Percentiles rank a stretch among this genome's conserved stretches.
phyloP scores from a whole-genome alignment of 257 asterid genomes.

The Nicotiana knightiana region DNA sequence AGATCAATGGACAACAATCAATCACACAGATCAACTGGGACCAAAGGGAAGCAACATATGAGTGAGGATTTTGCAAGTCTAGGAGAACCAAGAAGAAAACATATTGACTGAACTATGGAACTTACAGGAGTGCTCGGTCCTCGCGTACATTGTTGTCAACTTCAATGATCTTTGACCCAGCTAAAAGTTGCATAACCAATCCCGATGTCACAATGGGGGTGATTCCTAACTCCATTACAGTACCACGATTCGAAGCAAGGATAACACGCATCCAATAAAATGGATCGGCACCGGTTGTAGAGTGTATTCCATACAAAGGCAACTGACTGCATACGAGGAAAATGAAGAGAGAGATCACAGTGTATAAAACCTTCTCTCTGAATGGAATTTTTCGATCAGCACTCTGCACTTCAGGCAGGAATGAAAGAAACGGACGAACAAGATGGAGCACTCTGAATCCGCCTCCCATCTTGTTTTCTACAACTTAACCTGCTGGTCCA shows the following conservation, averaged over 20 bases:
- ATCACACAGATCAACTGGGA: not conserved
- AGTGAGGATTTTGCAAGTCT: not conserved
- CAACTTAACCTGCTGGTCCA: constrained; percentile 27
- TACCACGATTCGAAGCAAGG: constrained; percentile 84
- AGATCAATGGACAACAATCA: not conserved
- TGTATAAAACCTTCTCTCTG: constrained; percentile 81
- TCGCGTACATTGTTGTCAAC: constrained; percentile 83
- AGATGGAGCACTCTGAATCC: constrained; percentile 83
- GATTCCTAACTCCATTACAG: constrained; percentile 89
- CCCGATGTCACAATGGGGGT: constrained; percentile 88
- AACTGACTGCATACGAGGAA: constrained; percentile 85
- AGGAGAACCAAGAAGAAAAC: not conserved
- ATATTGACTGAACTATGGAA: not conserved
- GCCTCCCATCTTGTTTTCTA: constrained; percentile 58
- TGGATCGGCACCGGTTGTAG: constrained; percentile 88
- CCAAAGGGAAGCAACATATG: not conserved
- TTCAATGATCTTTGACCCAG: constrained; percentile 77
- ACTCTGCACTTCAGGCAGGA: constrained; percentile 79
- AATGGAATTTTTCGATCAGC: constrained; percentile 81
- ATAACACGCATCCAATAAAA: constrained; percentile 93
- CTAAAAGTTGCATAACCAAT: constrained; percentile 75
- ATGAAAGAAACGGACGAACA: constrained; percentile 75
- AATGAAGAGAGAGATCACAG: constrained; percentile 71
- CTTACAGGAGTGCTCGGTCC: constrained; percentile 84
- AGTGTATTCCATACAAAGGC: constrained; percentile 82